Percentiles rank a stretch among this genome's conserved stretches.
These are phyloP conservation scores for Raffaelea albimanens DNA, from an alignment of 2,329 filamentous ascomycete species.

Conservation along the genomic window DNA sequence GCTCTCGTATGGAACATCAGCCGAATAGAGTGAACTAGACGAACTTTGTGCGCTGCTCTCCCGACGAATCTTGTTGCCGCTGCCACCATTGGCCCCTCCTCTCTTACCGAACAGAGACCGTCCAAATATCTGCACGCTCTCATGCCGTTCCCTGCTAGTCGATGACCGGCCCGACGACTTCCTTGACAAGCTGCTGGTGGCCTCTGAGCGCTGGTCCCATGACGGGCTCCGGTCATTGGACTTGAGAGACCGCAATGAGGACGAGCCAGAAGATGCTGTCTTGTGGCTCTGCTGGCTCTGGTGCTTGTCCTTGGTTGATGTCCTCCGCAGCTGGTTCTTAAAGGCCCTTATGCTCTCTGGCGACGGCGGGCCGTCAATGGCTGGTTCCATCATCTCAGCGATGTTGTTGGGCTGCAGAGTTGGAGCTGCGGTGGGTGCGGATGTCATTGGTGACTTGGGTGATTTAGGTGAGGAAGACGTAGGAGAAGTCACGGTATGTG, in stretches of 20 bases:
- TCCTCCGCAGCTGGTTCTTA: slow-evolving; percentile 48
- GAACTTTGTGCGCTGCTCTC: slow-evolving; percentile 40
- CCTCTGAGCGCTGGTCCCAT: slow-evolving; percentile 41
- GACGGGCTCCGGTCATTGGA: slow-evolving; percentile 30
- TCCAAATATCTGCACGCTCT: slow-evolving; percentile 50
- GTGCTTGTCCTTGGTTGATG: slow-evolving; percentile 37
- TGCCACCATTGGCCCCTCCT: too few species aligned
- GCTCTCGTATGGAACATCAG: slow-evolving; percentile 29
- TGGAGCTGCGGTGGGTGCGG: slow-evolving; percentile 5
- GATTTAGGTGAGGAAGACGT: slow-evolving; percentile 2
- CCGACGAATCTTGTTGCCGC: slow-evolving; percentile 40
- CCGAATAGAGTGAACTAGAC: slow-evolving; percentile 38
- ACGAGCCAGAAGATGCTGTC: slow-evolving; percentile 45
- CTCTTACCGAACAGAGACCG: slow-evolving; percentile 43
- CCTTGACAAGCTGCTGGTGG: slow-evolving; percentile 31
- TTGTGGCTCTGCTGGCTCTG: slow-evolving; percentile 26
- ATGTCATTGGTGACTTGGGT: slow-evolving; percentile 2
- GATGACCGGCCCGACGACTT: slow-evolving; percentile 48
- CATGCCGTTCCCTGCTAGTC: slow-evolving; percentile 43
- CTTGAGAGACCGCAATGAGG: slow-evolving; percentile 39
- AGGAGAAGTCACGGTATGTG: too few species aligned
- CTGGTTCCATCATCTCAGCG: slow-evolving; percentile 43
- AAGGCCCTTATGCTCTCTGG: slow-evolving; percentile 49
- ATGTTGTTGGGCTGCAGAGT: slow-evolving; percentile 15
- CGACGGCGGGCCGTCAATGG: slow-evolving; percentile 52